Conservation (phyloP, 768 basidiomycete genomes). For the Rickenella mellea region DNA sequence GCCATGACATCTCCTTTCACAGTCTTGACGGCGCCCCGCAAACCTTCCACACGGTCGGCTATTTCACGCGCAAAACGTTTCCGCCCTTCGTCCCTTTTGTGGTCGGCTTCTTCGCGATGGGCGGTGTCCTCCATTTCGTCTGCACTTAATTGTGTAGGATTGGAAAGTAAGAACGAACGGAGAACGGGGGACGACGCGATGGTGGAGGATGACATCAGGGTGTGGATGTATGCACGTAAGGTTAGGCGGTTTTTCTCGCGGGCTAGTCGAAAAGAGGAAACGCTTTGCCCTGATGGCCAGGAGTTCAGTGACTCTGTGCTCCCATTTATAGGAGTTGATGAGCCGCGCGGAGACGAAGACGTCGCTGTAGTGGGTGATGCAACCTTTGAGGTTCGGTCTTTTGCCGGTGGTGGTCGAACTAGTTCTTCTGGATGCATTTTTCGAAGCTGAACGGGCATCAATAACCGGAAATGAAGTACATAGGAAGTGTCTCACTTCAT, state of each 20-base stretch:
- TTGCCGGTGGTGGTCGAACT: constrained; percentile 77
- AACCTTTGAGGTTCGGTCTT: constrained; percentile 50
- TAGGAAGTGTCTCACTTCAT: constrained; percentile 48
- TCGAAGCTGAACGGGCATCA: constrained; percentile 50
- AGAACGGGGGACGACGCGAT: constrained; percentile 85
- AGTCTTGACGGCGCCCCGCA: constrained; percentile 73
- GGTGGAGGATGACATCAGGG: constrained; percentile 57
- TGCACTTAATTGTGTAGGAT: constrained; percentile 54
- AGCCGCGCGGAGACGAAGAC: not conserved
- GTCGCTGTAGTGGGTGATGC: constrained; percentile 13
- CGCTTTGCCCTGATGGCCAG: not conserved
- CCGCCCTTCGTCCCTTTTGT: constrained; percentile 76
- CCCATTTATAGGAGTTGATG: not conserved
- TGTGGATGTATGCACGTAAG: constrained; percentile 84
- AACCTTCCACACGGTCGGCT: constrained; percentile 71
- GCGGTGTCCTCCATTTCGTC: constrained; percentile 75
- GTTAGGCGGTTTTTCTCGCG: constrained; percentile 95
- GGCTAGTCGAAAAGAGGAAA: constrained; percentile 38
- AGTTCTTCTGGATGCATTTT: constrained; percentile 77
- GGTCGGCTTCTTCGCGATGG: constrained; percentile 82
- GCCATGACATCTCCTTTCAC: constrained; percentile 94
- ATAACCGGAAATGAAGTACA: not conserved
- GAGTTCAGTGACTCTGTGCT: not conserved
- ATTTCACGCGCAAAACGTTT: constrained; percentile 84
- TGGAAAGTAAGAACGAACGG: constrained; percentile 73